phyloP scores from a whole-genome alignment of 2,329 filamentous ascomycete species.

The Venturia nashicola region DNA sequence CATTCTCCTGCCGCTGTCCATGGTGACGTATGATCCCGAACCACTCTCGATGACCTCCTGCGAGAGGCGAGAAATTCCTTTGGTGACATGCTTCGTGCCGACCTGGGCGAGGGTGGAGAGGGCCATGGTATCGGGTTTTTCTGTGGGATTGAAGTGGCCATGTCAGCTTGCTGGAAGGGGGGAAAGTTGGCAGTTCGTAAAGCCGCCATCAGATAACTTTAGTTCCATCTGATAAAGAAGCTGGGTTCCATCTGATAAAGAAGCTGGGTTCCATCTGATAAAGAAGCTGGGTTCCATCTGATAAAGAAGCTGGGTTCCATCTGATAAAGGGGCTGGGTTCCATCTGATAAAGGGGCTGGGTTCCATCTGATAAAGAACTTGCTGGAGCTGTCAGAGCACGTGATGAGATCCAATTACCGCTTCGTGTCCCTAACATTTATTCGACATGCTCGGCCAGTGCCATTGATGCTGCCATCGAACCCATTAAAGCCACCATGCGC shows the following conservation, averaged over 20 bases:
- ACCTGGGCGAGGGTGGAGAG: constrained; percentile 2
- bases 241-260: background rate
- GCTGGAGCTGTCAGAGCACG: background rate
- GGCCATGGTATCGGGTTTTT: background rate
- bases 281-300: background rate
- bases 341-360: background rate
- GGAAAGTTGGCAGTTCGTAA: background rate
- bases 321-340: background rate
- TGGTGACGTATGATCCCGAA: constrained; percentile 22
- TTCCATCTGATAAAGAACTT: no score
- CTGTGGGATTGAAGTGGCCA: background rate
- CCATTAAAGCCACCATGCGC: constrained; percentile 10
- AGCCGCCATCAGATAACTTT: background rate
- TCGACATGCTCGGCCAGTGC: background rate
- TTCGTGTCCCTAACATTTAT: background rate
- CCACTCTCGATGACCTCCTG: constrained; percentile 17
- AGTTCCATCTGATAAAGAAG: background rate
- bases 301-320: background rate
- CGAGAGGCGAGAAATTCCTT: constrained; percentile 6
- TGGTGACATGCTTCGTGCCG: constrained; percentile 6
- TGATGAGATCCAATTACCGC: background rate
- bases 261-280: background rate
- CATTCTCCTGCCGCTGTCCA: constrained; percentile 16
- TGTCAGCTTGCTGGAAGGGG: background rate
- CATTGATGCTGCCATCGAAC: background rate